Evolutionary conservation across 805 yeast species (phyloP), one percentile per base, ranked within the genome.

Genomic region (Starmerella bombi): DNA sequence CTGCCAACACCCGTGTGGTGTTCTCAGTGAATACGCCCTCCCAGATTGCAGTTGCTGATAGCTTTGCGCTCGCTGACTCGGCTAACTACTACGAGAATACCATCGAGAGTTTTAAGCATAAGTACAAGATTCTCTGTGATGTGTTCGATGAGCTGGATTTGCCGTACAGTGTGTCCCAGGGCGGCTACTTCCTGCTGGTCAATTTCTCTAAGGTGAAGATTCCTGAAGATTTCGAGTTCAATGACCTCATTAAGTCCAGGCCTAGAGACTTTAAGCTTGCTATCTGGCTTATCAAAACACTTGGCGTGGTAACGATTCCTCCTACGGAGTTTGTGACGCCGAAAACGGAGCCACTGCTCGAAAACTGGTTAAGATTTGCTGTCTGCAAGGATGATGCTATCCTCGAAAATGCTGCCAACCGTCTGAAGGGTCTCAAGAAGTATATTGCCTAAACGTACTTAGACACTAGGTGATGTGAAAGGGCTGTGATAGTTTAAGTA

Each of bases 301-400:
- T 88, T 43, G 98, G 98, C 9, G 93, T 91, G 31, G 97, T 91
- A 17, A 80, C 94, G 3, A 91, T 91, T 49, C 98, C 98, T 9
- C 97, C 97, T 22, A 80, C 94, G n/a, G 97, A 88, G 61, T 91
- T 91, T 56, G 75, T 82, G 54, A 70, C 76, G 33, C 71, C 75
- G 8, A 75, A 72, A 44, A 75, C 80, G 49, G 85, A 80, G 25
- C 66, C 72, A 41, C 74, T 77, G 15, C 85, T 88, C 41, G 94
- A 86, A 57, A 77, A 82, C 52, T 73, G 84, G 57, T 65, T 91
- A 46, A 75, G 98, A 56, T 86, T 91, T 59, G 97, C 98, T 14
- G 93, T 91, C 16, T 91, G 98, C 69, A 91, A 91, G 64, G 94
- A 81, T 52, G 93, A 91, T 57, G 69, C 65, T 4, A 68, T 82